Percentiles rank a stretch among this genome's conserved stretches.
Conservation (phyloP, 177 flowering plant genomes). For the Vitis hybrid region DNA sequence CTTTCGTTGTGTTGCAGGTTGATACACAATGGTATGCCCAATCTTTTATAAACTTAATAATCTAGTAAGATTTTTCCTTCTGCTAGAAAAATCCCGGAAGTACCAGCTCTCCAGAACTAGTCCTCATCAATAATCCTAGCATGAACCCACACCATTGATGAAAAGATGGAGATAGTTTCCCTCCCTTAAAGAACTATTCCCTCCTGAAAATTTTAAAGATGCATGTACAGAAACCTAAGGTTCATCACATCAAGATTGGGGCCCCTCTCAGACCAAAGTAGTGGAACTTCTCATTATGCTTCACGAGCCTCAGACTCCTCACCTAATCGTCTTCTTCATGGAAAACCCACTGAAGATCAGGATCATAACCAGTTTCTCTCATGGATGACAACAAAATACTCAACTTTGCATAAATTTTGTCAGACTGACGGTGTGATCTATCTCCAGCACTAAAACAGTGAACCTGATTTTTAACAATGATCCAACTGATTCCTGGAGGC, state of each 20-base stretch:
- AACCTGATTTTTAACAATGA: conserved; percentile 24
- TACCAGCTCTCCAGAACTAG: neutral
- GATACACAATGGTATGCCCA: neutral
- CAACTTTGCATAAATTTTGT: conserved; percentile 25
- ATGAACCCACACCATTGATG: conserved; percentile 11
- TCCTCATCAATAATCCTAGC: conserved; percentile 1
- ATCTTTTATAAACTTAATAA: neutral
- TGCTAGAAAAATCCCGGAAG: neutral
- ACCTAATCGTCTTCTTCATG: conserved; percentile 27
- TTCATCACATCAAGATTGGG: no score
- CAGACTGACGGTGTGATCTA: conserved; percentile 26
- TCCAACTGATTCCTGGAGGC: conserved; percentile 50
- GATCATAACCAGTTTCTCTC: conserved; percentile 31
- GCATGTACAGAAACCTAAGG: neutral
- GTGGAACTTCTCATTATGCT: conserved; percentile 12
- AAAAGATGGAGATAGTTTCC: neutral
- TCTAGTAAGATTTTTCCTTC: no score
- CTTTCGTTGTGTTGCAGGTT: neutral
- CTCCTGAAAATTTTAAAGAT: conserved; percentile 1
- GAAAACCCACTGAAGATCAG: conserved; percentile 22
- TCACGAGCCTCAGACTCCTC: conserved; percentile 8
- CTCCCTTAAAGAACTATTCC: no score
- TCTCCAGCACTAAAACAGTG: conserved; percentile 40
- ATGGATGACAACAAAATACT: conserved; percentile 18
- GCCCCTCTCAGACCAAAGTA: neutral